phyloP scores from a whole-genome alignment of 1,139 yeast genomes.

The Yamadazyma taylorii region DNA sequence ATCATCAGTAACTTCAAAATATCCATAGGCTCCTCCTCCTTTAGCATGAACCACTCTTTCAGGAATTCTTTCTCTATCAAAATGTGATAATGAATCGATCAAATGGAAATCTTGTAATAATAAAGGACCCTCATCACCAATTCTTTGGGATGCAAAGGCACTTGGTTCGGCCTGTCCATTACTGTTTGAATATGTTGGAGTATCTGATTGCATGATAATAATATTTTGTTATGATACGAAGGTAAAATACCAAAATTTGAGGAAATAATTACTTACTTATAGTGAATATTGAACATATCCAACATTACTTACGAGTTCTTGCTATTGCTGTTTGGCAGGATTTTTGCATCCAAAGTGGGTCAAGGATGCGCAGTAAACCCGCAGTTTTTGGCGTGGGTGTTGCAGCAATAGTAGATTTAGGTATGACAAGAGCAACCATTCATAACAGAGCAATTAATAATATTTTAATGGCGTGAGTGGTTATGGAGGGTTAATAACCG shows the following conservation, averaged over 20 bases:
- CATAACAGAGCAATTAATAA: slow-evolving; percentile 2
- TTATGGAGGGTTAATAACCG: neutral
- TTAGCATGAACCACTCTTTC: slow-evolving; percentile 85
- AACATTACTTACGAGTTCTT: too few relatives aligned
- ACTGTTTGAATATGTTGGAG: slow-evolving; percentile 53
- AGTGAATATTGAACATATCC: neutral
- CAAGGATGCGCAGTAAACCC: too few relatives aligned
- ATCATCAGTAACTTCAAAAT: slow-evolving; percentile 74
- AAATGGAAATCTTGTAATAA: slow-evolving; percentile 71
- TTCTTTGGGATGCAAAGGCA: slow-evolving; percentile 64
- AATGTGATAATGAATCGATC: slow-evolving; percentile 70
- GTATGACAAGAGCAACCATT: slow-evolving; percentile 1
- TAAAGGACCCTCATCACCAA: slow-evolving; percentile 68
- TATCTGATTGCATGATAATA: slow-evolving; percentile 5
- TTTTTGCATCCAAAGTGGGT: too few relatives aligned
- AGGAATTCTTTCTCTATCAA: slow-evolving; percentile 78
- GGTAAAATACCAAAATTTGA: too few relatives aligned
- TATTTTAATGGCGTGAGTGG: neutral
- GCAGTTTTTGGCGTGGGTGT: too few relatives aligned
- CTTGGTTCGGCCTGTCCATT: slow-evolving; percentile 64
- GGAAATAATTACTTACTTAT: neutral
- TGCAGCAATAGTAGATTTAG: too few relatives aligned
- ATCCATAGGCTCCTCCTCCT: slow-evolving; percentile 79
- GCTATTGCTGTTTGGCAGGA: too few relatives aligned
- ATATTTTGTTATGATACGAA: too few relatives aligned